A percentile compares a stretch with the other conserved stretches of the same genome.
Evolutionary conservation across 306 rosid genomes (phyloP).

Genomic region (Acacia melanoxylon): DNA sequence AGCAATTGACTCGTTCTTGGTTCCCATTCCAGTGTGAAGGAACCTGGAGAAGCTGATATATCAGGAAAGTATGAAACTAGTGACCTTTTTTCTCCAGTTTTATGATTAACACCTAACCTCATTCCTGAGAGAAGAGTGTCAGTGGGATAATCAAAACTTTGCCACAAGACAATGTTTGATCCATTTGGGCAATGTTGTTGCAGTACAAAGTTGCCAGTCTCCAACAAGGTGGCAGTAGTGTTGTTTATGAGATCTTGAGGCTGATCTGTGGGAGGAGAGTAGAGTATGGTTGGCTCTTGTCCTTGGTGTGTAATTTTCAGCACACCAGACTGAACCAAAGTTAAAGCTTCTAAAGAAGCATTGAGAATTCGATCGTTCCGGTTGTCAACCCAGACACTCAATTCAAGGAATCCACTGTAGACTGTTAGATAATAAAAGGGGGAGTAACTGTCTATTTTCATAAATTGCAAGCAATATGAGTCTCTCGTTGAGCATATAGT

Average conservation of each 20-base stretch:
- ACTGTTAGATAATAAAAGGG: too few relatives aligned
- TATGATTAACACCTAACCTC: slow-evolving; percentile 23
- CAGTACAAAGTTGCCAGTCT: slow-evolving; percentile 7
- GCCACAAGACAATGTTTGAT: neutral
- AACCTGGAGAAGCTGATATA: neutral
- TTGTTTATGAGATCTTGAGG: neutral
- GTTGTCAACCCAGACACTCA: neutral
- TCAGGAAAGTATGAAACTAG: neutral
- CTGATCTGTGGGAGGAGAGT: neutral
- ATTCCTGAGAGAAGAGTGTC: neutral
- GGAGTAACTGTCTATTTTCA: neutral
- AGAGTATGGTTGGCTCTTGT: slow-evolving; percentile 3
- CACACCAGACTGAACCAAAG: slow-evolving; percentile 12
- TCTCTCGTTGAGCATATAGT: neutral
- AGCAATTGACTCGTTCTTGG: neutral
- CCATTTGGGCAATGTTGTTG: neutral
- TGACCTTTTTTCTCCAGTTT: neutral
- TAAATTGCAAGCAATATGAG: neutral
- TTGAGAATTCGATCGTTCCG: neutral
- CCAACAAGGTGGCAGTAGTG: neutral
- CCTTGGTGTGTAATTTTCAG: slow-evolving; percentile 7
- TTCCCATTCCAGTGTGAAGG: slow-evolving; percentile 27
- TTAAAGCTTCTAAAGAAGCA: neutral
- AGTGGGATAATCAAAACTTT: slow-evolving; percentile 18
- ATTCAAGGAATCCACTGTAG: neutral